Conservation (phyloP, 2,329 filamentous ascomycete species). For the Alternaria postmessia region DNA sequence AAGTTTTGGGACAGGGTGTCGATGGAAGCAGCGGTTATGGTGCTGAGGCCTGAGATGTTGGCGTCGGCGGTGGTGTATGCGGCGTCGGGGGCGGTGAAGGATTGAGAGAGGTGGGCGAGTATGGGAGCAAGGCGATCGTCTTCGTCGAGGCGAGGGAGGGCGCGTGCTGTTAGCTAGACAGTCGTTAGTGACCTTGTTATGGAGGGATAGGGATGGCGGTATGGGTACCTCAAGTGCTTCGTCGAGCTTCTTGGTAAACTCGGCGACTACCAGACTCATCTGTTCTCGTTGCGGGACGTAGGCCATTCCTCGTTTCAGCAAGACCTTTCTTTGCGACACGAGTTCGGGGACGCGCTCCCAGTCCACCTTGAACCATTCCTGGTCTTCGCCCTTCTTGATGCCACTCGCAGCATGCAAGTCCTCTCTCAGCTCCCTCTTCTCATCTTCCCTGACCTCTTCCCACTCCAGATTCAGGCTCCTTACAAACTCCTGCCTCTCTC, state of each 20-base stretch:
- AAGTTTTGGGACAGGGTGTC: constrained; percentile 81
- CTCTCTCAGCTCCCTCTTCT: constrained; percentile 72
- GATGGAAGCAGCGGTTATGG: constrained; percentile 67
- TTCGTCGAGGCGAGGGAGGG: constrained; percentile 90
- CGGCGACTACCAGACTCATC: constrained; percentile 84
- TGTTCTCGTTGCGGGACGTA: constrained; percentile 91
- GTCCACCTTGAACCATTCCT: constrained; percentile 94
- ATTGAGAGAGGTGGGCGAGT: constrained; percentile 85
- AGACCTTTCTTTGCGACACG: constrained; percentile 76
- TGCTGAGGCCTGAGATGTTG: constrained; percentile 79
- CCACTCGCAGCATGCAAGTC: constrained; percentile 65
- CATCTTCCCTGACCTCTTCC: constrained; percentile 81
- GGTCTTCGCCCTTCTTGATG: constrained; percentile 71
- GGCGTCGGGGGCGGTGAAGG: constrained; percentile 90
- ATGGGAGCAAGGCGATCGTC: constrained; percentile 87
- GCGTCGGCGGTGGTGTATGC: constrained; percentile 74
- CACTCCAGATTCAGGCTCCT: constrained; percentile 80
- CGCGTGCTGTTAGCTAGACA: constrained; percentile 80
- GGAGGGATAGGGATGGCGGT: background rate
- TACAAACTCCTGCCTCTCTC: constrained; percentile 80
- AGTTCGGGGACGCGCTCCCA: constrained; percentile 93
- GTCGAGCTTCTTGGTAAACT: constrained; percentile 83
- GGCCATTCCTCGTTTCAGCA: constrained; percentile 81
- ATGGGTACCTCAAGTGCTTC: constrained; percentile 77
- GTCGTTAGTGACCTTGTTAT: constrained; percentile 5